phyloP scores from a whole-genome alignment of 1,284 basidiomycete genomes.

The Microbotryum scabiosae region DNA sequence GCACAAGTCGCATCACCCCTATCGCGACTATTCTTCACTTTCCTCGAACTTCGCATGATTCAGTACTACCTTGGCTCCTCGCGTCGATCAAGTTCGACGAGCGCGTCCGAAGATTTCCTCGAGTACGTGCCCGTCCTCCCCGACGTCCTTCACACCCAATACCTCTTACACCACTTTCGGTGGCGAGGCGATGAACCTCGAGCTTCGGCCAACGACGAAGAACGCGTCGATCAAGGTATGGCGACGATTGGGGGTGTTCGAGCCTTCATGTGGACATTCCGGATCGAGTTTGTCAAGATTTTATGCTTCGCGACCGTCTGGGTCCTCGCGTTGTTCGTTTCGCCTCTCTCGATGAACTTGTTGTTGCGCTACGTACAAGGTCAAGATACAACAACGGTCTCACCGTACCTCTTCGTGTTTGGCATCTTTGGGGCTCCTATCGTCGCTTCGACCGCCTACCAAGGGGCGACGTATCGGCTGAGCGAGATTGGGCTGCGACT shows the following conservation, averaged over 20 bases:
- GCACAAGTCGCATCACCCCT: slow-evolving; percentile 25
- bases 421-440: slow-evolving; percentile 23
- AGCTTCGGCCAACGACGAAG: neutral
- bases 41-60: slow-evolving; percentile 19
- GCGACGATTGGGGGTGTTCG: neutral
- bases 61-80: slow-evolving; percentile 11
- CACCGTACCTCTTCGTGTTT: slow-evolving; percentile 22
- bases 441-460: slow-evolving; percentile 21
- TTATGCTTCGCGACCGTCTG: slow-evolving; percentile 18
- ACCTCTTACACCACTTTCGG: slow-evolving; percentile 9
- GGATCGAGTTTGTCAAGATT: slow-evolving; percentile 10
- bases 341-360: slow-evolving; percentile 26
- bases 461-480: slow-evolving; percentile 21
- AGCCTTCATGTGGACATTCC: slow-evolving; percentile 17
- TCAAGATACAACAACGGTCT: slow-evolving; percentile 8
- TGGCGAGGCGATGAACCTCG: slow-evolving; percentile 15
- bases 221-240: neutral
- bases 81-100: neutral
- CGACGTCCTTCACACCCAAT: slow-evolving; percentile 11
- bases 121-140: slow-evolving; percentile 18
- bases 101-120: slow-evolving; percentile 4
- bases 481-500: slow-evolving; percentile 19
- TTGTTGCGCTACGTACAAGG: slow-evolving; percentile 26
- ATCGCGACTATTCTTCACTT: slow-evolving; percentile 22
- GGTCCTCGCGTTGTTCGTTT: slow-evolving; percentile 23